Conservation (phyloP, 1,284 basidiomycete genomes). For the Sphaerobolus stellatus region DNA sequence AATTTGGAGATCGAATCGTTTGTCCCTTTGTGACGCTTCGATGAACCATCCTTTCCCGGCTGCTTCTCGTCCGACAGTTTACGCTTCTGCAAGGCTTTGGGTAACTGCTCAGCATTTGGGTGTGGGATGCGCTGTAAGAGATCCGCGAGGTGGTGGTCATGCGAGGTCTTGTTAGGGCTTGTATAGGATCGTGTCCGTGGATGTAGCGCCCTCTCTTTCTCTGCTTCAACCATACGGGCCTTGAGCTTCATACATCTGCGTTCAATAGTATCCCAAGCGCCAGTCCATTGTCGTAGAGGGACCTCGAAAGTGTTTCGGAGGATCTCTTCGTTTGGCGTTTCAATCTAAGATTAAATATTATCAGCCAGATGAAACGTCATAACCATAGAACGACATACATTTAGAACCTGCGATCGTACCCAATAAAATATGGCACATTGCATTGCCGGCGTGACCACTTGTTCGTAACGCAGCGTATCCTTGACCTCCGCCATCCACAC, state of each 20-base stretch:
- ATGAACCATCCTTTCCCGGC: background rate
- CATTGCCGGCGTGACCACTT: background rate
- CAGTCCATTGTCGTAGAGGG: slow-evolving; percentile 4
- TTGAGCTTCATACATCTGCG: background rate
- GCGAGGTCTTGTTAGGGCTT: background rate
- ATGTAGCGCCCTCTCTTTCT: background rate
- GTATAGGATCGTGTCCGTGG: background rate
- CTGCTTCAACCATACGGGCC: slow-evolving; percentile 2
- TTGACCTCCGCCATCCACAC: slow-evolving; percentile 9
- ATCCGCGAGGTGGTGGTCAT: background rate
- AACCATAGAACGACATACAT: background rate
- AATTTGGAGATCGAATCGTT: background rate
- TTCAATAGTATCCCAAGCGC: background rate
- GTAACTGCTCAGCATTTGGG: too few relatives aligned
- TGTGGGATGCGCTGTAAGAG: background rate
- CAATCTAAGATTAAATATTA: background rate
- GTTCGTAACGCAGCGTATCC: background rate
- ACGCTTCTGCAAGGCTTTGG: slow-evolving; percentile 6
- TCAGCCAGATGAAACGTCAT: background rate
- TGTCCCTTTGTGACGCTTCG: background rate
- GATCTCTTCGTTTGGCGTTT: background rate
- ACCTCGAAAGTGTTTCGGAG: background rate
- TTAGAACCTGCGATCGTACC: slow-evolving; percentile 3
- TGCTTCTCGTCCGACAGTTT: slow-evolving; percentile 1
- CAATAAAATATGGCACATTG: slow-evolving; percentile 10